Conservation (phyloP, 2,329 filamentous ascomycete genomes). For the Fusarium albidum region DNA sequence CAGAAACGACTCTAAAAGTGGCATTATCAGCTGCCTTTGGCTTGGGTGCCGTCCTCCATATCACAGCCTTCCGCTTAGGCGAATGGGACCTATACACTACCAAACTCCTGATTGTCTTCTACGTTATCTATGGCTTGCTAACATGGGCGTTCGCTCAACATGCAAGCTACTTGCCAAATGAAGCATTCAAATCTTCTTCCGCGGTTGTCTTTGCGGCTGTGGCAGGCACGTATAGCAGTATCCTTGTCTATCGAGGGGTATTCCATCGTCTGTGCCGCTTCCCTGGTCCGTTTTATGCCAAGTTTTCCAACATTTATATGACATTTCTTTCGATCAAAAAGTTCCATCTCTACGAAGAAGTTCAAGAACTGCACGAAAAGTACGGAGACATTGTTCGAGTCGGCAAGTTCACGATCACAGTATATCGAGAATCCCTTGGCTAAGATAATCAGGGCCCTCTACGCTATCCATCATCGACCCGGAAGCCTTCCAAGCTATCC, state of each 20-base stretch:
- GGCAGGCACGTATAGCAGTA: constrained; percentile 6
- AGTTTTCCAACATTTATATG: constrained; percentile 9
- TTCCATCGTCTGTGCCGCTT: constrained; percentile 25
- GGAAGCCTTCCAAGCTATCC: constrained; percentile 16
- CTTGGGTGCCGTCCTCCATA: neutral
- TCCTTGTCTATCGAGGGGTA: constrained; percentile 10
- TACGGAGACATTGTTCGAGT: constrained; percentile 30
- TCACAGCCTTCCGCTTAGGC: constrained; percentile 3
- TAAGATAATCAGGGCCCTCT: constrained; percentile 3
- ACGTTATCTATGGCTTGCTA: neutral
- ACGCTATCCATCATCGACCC: constrained; percentile 26
- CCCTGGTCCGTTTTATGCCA: constrained; percentile 23
- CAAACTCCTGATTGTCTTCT: neutral
- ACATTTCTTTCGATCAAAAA: neutral
- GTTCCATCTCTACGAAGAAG: constrained; percentile 17
- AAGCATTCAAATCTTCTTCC: neutral
- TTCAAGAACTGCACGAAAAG: constrained; percentile 15
- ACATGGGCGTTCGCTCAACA: neutral
- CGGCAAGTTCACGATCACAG: neutral
- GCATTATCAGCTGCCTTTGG: neutral
- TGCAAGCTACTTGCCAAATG: neutral
- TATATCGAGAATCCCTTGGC: accelerated
- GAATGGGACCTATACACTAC: constrained; percentile 22
- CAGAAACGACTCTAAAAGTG: no score
- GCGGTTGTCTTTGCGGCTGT: neutral